Percentiles rank a stretch among this genome's conserved stretches.
Conservation (phyloP, 345 rosid species). For the Populus alba region DNA sequence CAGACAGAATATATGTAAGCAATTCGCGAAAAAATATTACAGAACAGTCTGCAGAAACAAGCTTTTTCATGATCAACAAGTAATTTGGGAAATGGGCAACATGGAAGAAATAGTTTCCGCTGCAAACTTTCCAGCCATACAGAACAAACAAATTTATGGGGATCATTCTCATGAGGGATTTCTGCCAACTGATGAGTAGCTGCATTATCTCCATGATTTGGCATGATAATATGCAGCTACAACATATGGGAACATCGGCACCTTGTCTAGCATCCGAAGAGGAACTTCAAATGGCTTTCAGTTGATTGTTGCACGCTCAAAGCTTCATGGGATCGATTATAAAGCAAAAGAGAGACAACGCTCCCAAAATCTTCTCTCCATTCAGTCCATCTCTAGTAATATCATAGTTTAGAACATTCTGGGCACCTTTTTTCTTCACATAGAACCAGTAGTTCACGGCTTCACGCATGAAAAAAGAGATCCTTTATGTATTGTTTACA, state of each 20-base stretch:
- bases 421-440: background rate
- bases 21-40: conserved; percentile 35
- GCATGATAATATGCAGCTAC: background rate
- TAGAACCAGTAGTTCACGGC: background rate
- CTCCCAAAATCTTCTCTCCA: background rate
- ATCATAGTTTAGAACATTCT: background rate
- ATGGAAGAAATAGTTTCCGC: background rate
- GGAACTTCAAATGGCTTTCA: background rate
- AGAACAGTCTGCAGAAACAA: conserved; percentile 11
- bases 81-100: background rate
- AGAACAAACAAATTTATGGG: background rate
- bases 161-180: background rate
- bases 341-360: background rate
- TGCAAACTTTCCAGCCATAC: background rate
- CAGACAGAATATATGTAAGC: conserved; percentile 39
- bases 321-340: background rate
- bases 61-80: background rate
- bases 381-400: background rate
- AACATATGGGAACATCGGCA: background rate
- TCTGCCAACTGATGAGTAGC: background rate
- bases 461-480: background rate
- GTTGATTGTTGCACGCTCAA: background rate
- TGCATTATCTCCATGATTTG: background rate
- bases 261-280: background rate
- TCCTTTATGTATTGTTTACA: background rate